Evolutionary conservation across 2,329 filamentous ascomycete species (phyloP), one percentile per base, ranked within the genome.

Genomic region (Lasiodiplodia hormozganensis): DNA sequence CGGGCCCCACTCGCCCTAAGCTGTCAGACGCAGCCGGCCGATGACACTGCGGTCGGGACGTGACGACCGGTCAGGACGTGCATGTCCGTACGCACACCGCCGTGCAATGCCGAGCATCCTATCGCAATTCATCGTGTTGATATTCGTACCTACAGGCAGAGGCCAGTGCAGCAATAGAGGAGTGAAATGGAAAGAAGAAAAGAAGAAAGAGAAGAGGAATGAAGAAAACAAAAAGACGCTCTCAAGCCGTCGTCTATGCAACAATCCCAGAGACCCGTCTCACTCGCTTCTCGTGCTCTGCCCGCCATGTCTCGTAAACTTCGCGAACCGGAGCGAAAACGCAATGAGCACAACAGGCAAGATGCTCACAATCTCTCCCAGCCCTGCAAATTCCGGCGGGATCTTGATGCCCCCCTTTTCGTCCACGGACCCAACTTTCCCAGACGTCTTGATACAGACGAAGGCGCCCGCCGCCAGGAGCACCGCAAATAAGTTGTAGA

Each of bases 351-450:
- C 85, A 3, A 94, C 90, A 0, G 91, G 91, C 74, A 92, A 68
- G 0, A 94, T 89, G 73, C 91, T 93, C 0, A 92, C 89, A 38
- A 94, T 75, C 80, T 94, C 91, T 0, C 91, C 91, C 10, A 93
- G 73, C 0, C 89, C 91, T 0, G 90, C 90, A 82, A 85, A 92
- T 70, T 85, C 80, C 0, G 90, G 89, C 18, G 87, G 85, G 73
- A 90, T 88, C 58, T 87, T 62, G 56, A 68, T 10, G 8, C 23
- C 36, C 12, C 12, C 25, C 3, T 12, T 8, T 6, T 52, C 43
- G 7, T 23, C 62, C 8, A 11, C 47, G 5, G 31, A 21, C 8
- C 16, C 28, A 16, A 21, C 5, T 5, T 4, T 23, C n/a, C 43
- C 54, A 11, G 11, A 21, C 43, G 21, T 51, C 40, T 47, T 51